Evolutionary conservation across 1,284 basidiomycete species (phyloP), one percentile per base, ranked within the genome.

Genomic region (Athelia psychrophila): DNA sequence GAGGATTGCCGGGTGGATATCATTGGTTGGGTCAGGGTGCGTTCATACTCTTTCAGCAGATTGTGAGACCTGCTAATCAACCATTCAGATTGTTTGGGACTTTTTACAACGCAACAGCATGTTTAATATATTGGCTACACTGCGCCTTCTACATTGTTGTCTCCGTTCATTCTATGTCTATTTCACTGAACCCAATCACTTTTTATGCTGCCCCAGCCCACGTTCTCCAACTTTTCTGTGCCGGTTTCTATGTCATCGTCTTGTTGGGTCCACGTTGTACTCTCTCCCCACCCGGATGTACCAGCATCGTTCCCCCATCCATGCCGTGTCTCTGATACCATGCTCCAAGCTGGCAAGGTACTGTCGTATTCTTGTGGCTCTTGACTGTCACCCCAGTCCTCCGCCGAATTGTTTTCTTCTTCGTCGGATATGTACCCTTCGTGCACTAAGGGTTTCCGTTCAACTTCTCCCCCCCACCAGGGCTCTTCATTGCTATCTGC

Each of bases 221-320:
- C 13, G 13, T 5, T 13, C 5, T 13, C 27, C 13, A 30, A 5
- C 13, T 30, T 30, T 13, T 30, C 27, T 30, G 13, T 13, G 6
- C 5, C 27, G 27, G 6, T 30, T 6, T 30, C 6, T 30, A 6
- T 13, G 27, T 13, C 27, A 30, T 13, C 13, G 58, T 23, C 25
- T 59, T 9, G 58, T 35, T 20, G 25, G 53, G 23, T 51, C 23
- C 3, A 3, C 48, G 38, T 40, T 3, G 42, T 35, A 48, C 56
- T 54, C 3, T 56, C 55, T 5, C 12, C 46, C 56, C 54, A 53
- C 1, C 27, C 12, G 54, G 27, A 30, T 30, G 27, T 6, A 5
- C 27, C 27, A 30, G 13, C 51, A 6, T 50, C 40, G 1, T 25
- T 15, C 6, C 15, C 9, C 13, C 47, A 46, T 15, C 5, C 47